Evolutionary conservation across 2,329 filamentous ascomycete species (phyloP), one percentile per base, ranked within the genome.

Genomic region (Cordyceps cateniannulata): DNA sequence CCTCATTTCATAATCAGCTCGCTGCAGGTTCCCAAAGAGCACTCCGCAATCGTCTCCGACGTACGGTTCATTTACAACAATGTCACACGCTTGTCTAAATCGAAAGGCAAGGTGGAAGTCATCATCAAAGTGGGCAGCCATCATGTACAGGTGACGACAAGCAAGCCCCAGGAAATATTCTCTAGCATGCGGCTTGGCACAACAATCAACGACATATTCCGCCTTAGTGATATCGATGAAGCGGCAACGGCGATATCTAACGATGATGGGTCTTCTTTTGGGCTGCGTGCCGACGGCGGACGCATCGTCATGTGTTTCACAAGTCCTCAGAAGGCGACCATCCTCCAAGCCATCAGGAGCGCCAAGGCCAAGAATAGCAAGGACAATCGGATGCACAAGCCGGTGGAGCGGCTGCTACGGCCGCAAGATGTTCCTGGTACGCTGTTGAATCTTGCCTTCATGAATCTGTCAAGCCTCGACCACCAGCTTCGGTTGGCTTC

Each of bases 231-330:
- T 60, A 80, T 89, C 16, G 86, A 89, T 62, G 86, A 89, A 72
- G 83, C 85, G 5, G 80, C 85, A 5, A 84, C 83, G 3, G 84
- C 83, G 2, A 84, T 87, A 59, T 80, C 85, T 62, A 83, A 82
- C 0, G 86, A 88, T 62, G 85, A 89, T 62, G 85, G 88, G 64
- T 84, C 83, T 3, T 82, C 85, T 1, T 89, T 89, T 70, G 86
- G 85, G 1, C 73, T 89, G 29, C 79, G 85, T 54, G 85, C 85
- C 3, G 86, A 89, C 66, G 86, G 85, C 64, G 86, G 86, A 65
- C 88, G 86, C 71, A 85, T 88, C 54, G 81, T 88, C 58, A 88
- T 89, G 85, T 88, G 85, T 68, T 89, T 89, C 69, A 86, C 85
- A 20, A 88, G 86, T 65, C 78, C 84, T 1, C 84, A 83, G 68